Evolutionary conservation across 331 rosid genomes (phyloP).

Genomic region (Malus hybrid): DNA sequence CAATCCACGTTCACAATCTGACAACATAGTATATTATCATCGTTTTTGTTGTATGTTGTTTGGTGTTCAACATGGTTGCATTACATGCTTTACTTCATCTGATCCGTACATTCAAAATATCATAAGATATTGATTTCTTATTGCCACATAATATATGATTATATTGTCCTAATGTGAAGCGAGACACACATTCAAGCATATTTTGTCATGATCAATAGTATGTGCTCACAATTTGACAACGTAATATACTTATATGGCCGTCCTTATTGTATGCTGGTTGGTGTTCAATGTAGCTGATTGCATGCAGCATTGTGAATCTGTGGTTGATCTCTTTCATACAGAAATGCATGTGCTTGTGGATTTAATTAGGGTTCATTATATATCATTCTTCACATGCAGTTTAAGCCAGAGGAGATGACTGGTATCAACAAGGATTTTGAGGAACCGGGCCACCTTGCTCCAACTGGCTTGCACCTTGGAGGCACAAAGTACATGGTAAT

Average conservation of each 20-base stretch:
- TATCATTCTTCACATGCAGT: slow-evolving; percentile 21
- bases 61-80: background rate
- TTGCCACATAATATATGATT: background rate
- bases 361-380: background rate
- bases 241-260: background rate
- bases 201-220: background rate
- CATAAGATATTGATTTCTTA: background rate
- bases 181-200: background rate
- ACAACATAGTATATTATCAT: background rate
- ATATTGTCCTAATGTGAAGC: background rate
- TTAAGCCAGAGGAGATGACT: slow-evolving; percentile 49
- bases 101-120: background rate
- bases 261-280: background rate
- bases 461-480: slow-evolving; percentile 68
- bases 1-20: background rate
- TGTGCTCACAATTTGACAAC: background rate
- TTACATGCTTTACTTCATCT: background rate
- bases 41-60: background rate
- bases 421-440: slow-evolving; percentile 81
- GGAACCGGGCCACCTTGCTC: slow-evolving; percentile 90
- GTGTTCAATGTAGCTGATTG: background rate
- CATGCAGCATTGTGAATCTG: background rate
- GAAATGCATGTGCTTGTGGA: background rate
- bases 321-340: background rate
- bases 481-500: slow-evolving; percentile 87